Conservation (phyloP, 1,139 yeast genomes). For the Pneumocystis canis region DNA sequence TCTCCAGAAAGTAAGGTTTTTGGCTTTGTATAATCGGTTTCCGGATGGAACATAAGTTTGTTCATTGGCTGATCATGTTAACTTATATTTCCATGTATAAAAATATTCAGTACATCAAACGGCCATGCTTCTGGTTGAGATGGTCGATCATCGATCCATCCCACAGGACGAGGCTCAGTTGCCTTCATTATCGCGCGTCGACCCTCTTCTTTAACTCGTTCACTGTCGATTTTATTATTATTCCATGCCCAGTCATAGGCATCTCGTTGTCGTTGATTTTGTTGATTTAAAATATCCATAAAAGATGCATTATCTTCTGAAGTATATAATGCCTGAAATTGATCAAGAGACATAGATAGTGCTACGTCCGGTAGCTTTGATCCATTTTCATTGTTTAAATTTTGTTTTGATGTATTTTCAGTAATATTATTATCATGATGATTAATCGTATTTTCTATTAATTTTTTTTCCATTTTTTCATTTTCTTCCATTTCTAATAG, state of each 20-base stretch:
- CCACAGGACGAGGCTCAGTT: constrained; percentile 3
- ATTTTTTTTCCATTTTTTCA: constrained; percentile 1
- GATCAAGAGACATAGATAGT: constrained; percentile 12
- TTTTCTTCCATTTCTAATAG: constrained; percentile 12
- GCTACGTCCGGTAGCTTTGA: not conserved
- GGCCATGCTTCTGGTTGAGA: constrained; percentile 13
- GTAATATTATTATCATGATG: not conserved
- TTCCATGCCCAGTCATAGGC: constrained; percentile 21
- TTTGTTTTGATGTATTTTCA: not conserved
- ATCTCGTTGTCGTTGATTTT: constrained; percentile 16
- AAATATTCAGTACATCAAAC: not conserved
- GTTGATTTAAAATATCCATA: constrained; percentile 18
- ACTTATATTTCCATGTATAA: not conserved
- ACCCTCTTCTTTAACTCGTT: constrained; percentile 1
- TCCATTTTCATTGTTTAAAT: constrained; percentile 8
- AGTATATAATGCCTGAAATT: constrained; percentile 22
- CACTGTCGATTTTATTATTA: constrained; percentile 13
- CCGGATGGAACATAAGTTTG: constrained; percentile 18
- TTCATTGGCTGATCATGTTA: constrained; percentile 14
- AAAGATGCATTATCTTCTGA: constrained; percentile 26
- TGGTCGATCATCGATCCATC: constrained; percentile 14
- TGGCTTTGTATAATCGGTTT: constrained; percentile 3
- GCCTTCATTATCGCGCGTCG: not conserved
- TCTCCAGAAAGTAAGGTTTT: not conserved
- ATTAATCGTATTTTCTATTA: not conserved